These are phyloP conservation scores for Termitomyces sp. DNA, from an alignment of 768 basidiomycete genomes.

Conservation along the genomic window DNA sequence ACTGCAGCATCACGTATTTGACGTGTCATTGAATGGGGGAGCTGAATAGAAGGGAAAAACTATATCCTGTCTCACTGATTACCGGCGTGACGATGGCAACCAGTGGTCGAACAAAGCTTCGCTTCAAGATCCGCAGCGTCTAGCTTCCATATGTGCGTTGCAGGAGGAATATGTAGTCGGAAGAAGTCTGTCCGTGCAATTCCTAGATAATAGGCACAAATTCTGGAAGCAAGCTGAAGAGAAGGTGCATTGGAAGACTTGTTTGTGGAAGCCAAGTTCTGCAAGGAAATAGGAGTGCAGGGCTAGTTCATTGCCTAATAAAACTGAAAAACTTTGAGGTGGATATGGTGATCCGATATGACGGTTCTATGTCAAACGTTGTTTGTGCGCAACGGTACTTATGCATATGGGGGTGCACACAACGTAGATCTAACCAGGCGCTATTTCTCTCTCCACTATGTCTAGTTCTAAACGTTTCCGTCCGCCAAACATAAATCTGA, in stretches of 20 bases:
- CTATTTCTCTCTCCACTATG: conserved; percentile 9
- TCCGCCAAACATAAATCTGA: conserved; percentile 51
- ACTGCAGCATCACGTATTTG: no score
- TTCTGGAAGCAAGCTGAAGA: not conserved
- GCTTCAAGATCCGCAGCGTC: not conserved
- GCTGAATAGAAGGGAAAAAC: not conserved
- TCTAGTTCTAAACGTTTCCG: conserved; percentile 38
- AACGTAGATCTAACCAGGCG: conserved; percentile 6
- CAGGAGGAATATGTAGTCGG: not conserved
- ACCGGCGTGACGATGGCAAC: not conserved
- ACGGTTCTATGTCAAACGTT: not conserved
- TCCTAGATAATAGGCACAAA: not conserved
- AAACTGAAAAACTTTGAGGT: not conserved
- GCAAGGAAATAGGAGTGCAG: not conserved
- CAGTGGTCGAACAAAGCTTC: not conserved
- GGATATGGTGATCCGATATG: not conserved
- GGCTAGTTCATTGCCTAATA: not conserved
- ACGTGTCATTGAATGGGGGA: not conserved
- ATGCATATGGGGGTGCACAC: conserved; percentile 1
- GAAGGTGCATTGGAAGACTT: no score
- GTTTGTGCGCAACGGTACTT: not conserved
- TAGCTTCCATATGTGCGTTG: not conserved
- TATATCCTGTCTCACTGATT: not conserved
- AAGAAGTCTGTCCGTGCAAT: not conserved
- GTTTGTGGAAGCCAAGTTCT: not conserved